These are phyloP conservation scores for Neonectria sp. DNA, from an alignment of 2,329 filamentous ascomycete species.

Conservation along the genomic window DNA sequence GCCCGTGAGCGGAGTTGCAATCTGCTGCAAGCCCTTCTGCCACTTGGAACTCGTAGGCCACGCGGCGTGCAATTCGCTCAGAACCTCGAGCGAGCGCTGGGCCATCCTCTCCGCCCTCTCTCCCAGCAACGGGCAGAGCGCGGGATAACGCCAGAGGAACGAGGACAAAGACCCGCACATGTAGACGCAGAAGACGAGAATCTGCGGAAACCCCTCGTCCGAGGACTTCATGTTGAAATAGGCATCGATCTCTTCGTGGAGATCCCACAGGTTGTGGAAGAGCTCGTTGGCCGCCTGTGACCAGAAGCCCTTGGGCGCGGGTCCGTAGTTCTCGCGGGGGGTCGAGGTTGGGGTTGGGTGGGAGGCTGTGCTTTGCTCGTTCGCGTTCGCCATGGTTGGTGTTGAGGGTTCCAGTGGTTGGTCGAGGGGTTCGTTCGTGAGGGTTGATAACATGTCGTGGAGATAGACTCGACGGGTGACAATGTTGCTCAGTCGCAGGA, in stretches of 20 bases:
- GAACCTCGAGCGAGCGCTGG: slow-evolving; percentile 41
- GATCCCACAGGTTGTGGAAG: slow-evolving; percentile 53
- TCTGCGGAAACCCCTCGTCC: slow-evolving; percentile 53
- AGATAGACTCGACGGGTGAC: slow-evolving; percentile 54
- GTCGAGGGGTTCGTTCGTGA: slow-evolving; percentile 20
- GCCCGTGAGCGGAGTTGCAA: slow-evolving; percentile 35
- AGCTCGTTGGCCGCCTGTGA: slow-evolving; percentile 49
- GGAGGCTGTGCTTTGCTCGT: slow-evolving; percentile 23
- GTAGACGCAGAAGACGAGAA: slow-evolving; percentile 58
- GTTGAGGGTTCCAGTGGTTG: slow-evolving; percentile 27
- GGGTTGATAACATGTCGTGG: slow-evolving; percentile 46
- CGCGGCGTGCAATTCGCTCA: slow-evolving; percentile 44
- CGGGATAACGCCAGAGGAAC: slow-evolving; percentile 50
- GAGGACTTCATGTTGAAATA: slow-evolving; percentile 47
- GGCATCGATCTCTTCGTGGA: slow-evolving; percentile 56
- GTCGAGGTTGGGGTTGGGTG: slow-evolving; percentile 18
- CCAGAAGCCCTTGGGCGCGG: slow-evolving; percentile 48
- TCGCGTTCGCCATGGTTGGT: slow-evolving; percentile 35
- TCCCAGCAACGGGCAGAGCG: slow-evolving; percentile 46
- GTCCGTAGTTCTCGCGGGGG: slow-evolving; percentile 20
- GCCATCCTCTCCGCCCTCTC: slow-evolving; percentile 46
- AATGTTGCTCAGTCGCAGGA: slow-evolving; percentile 55
- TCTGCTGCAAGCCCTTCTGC: slow-evolving; percentile 40
- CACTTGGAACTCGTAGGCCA: slow-evolving; percentile 45
- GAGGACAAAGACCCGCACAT: slow-evolving; percentile 56